Base-by-base conservation (phyloP, 2,329 filamentous ascomycete genomes). In the Fusarium luffae region DNA sequence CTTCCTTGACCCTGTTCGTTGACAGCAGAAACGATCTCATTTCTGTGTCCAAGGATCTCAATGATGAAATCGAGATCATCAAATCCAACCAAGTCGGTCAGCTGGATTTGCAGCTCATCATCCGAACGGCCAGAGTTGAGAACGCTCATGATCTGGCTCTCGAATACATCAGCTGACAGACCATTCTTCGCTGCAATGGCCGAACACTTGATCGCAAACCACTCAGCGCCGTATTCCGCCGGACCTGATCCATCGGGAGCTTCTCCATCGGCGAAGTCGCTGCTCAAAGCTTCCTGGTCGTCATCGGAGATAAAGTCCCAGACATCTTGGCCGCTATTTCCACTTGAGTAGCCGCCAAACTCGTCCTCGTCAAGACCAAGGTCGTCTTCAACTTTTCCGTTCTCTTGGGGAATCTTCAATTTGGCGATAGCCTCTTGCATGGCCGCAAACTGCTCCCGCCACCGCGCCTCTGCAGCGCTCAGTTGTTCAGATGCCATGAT, bases 1-100 rank as follows among this genome's bases (percentile, higher is more conserved):
- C 73, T 85, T 78, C 72, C 74, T 63, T 71, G 64, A 59, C 58
- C 66, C 66, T 78, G 78, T 55, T 79, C 74, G 6, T 81, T 75
- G 13, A 82, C 77, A 7, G 82, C 79, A 6, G 85, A 80, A 13
- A 90, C 79, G 46, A 98, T 88, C 47, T 92, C 88, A 54, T 86
- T 83, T 54, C 94, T 89, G 77, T 95, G 90, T 4, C 89, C 86
- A 54, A 98, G 91, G n/a, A 98, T 83, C 68, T 98, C 93, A 67
- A 94, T 94, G 55, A 98, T 91, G 74, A 99, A 90, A 70, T 99
- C 95, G 19, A 99, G 84, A 76, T 98, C 93, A 73, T 96, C 94
- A 75, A 95, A 98, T 0, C 97, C 96, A 64, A 99, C 85, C 44
- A 98, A 88, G 74, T 99, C 96, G 0, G 93, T 93, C 37, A 99